Evolutionary conservation across 2,329 filamentous ascomycete genomes (phyloP).

Genomic region (Aschersonia sp.): DNA sequence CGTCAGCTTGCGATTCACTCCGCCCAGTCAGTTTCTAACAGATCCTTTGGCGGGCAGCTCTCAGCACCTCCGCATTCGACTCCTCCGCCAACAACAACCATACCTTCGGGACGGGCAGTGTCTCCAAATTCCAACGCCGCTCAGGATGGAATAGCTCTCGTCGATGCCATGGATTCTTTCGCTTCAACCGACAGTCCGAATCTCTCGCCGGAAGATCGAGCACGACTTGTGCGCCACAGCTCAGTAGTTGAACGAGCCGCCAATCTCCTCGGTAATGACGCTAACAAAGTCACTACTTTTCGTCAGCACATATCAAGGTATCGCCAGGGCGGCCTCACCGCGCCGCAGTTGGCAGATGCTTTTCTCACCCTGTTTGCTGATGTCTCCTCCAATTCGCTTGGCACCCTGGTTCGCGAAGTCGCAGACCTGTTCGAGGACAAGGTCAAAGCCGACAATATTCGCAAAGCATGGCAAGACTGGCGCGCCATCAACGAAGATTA

Average conservation of each 20-base stretch:
- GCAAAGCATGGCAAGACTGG: slow-evolving; percentile 89
- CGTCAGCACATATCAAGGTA: slow-evolving; percentile 68
- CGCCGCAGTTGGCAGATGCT: slow-evolving; percentile 66
- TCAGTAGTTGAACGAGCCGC: slow-evolving; percentile 77
- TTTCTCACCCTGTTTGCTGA: slow-evolving; percentile 78
- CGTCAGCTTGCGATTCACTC: slow-evolving; percentile 84
- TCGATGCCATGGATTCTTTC: slow-evolving; percentile 2
- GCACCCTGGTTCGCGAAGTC: slow-evolving; percentile 80
- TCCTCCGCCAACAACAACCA: slow-evolving; percentile 5
- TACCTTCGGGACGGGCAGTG: slow-evolving; percentile 4
- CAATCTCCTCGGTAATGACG: slow-evolving; percentile 66
- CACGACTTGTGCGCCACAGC: slow-evolving; percentile 63
- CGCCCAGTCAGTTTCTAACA: slow-evolving; percentile 63
- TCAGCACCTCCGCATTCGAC: slow-evolving; percentile 25
- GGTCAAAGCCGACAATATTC: slow-evolving; percentile 54
- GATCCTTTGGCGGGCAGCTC: slow-evolving; percentile 76
- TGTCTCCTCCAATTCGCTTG: slow-evolving; percentile 64
- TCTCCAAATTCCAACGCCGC: slow-evolving; percentile 5
- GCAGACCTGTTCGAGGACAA: slow-evolving; percentile 86
- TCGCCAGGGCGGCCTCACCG: slow-evolving; percentile 52
- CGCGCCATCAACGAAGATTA: slow-evolving; percentile 94
- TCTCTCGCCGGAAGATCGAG: slow-evolving; percentile 64
- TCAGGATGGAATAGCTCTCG: slow-evolving; percentile 25
- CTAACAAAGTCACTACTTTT: slow-evolving; percentile 62
- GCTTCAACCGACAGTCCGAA: slow-evolving; percentile 24